Evolutionary conservation across 2,329 filamentous ascomycete genomes (phyloP).

Genomic region (Coniella vitis): DNA sequence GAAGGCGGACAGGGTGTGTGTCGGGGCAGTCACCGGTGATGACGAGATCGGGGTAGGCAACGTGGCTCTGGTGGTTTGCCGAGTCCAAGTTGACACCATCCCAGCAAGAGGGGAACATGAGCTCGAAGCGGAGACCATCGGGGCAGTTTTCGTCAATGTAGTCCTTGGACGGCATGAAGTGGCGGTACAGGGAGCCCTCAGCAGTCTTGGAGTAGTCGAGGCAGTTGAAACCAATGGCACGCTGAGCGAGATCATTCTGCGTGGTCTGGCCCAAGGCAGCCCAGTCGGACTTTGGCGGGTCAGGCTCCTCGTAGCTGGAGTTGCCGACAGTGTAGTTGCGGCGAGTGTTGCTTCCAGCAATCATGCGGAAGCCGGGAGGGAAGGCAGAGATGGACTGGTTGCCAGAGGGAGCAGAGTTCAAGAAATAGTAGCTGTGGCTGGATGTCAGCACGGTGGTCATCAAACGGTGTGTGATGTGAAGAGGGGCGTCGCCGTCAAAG

Average conservation of each 20-base stretch:
- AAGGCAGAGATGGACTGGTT: constrained; percentile 61
- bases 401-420: constrained; percentile 45
- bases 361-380: constrained; percentile 71
- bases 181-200: constrained; percentile 73
- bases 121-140: constrained; percentile 75
- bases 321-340: constrained; percentile 65
- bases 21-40: constrained; percentile 70
- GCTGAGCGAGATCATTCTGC: constrained; percentile 66
- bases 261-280: constrained; percentile 50
- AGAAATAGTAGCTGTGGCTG: constrained; percentile 69
- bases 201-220: constrained; percentile 65
- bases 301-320: constrained; percentile 57
- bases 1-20: constrained; percentile 59
- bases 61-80: constrained; percentile 53
- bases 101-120: constrained; percentile 90
- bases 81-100: constrained; percentile 60
- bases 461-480: background rate
- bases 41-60: constrained; percentile 72
- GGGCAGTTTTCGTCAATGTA: constrained; percentile 75
- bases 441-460: constrained; percentile 1
- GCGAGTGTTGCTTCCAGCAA: constrained; percentile 64
- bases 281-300: constrained; percentile 66
- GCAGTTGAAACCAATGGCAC: constrained; percentile 91
- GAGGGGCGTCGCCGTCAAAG: background rate
- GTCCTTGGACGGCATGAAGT: constrained; percentile 71